A percentile compares a stretch with the other conserved stretches of the same genome.
phyloP scores from a whole-genome alignment of 2,329 filamentous ascomycete genomes.

The Diaporthe sp. region DNA sequence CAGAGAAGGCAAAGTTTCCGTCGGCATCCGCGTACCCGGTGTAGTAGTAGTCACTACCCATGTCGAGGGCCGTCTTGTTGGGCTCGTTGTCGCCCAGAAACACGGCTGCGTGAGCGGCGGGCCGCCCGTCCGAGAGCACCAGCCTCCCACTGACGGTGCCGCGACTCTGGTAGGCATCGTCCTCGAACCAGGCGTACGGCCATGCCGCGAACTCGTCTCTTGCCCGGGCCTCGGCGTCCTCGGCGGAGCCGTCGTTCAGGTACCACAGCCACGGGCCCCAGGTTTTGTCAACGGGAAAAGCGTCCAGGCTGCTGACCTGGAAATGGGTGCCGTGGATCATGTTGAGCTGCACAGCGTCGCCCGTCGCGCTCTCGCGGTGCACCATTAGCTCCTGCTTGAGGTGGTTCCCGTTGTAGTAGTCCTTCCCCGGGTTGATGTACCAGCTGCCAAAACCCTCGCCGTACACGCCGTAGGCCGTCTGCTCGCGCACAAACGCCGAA shows the following conservation, averaged over 20 bases:
- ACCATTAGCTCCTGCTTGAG: conserved; percentile 67
- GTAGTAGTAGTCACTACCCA: conserved; percentile 65
- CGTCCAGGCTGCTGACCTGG: conserved; percentile 53
- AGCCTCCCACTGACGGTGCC: conserved; percentile 60
- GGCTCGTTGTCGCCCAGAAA: conserved; percentile 64
- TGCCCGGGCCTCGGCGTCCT: conserved; percentile 56
- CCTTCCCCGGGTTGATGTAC: conserved; percentile 65
- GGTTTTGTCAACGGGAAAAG: conserved; percentile 54
- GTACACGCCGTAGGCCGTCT: conserved; percentile 64
- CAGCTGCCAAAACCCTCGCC: conserved; percentile 63
- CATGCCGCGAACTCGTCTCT: conserved; percentile 57
- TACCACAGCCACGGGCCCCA: conserved; percentile 62
- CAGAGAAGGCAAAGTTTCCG: conserved; percentile 58
- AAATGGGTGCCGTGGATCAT: conserved; percentile 68
- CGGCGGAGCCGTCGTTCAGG: conserved; percentile 60
- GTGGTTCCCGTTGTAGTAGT: conserved; percentile 67
- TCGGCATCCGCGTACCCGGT: conserved; percentile 58
- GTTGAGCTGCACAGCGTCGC: conserved; percentile 66
- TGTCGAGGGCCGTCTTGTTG: conserved; percentile 60
- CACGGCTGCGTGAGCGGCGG: conserved; percentile 61
- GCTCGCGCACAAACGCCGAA: conserved; percentile 50
- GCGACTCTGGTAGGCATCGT: conserved; percentile 61
- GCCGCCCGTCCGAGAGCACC: conserved; percentile 61
- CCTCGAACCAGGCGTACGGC: conserved; percentile 64
- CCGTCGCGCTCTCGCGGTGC: conserved; percentile 63